Evolutionary conservation across 441 rosid genomes (phyloP).

Genomic region (Eruca vesicaria): DNA sequence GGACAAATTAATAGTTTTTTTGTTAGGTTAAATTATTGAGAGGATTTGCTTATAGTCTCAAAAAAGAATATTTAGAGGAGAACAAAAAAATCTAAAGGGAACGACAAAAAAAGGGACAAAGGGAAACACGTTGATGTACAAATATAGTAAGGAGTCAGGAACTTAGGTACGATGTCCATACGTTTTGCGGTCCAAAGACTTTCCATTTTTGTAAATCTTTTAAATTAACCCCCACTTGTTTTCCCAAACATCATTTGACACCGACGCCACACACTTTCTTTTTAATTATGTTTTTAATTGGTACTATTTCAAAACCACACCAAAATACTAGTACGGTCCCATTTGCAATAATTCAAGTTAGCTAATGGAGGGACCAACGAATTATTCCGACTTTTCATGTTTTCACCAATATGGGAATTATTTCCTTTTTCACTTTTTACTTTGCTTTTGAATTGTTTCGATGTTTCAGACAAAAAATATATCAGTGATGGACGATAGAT

Average conservation of each 20-base stretch:
- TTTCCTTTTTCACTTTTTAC: conserved; percentile 17
- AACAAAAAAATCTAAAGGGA: conserved; percentile 16
- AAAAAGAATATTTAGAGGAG: not conserved
- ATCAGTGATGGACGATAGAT: conserved; percentile 17
- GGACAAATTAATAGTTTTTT: not conserved
- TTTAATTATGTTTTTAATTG: conserved; percentile 2
- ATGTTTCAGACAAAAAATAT: conserved; percentile 30
- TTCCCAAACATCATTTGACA: conserved; percentile 33
- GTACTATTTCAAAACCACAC: conserved; percentile 29
- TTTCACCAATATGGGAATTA: conserved; percentile 33
- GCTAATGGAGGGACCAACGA: conserved; percentile 37
- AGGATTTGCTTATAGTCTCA: not conserved
- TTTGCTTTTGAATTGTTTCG: conserved; percentile 31
- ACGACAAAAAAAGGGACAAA: conserved; percentile 31
- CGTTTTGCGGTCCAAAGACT: conserved; percentile 41
- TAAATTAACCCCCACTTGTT: conserved; percentile 38
- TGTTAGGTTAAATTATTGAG: conserved; percentile 8
- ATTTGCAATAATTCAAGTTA: conserved; percentile 37
- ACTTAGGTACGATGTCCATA: conserved; percentile 41
- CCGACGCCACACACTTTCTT: conserved; percentile 26
- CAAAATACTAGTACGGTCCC: conserved; percentile 35
- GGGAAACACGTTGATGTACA: conserved; percentile 37
- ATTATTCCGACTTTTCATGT: conserved; percentile 33
- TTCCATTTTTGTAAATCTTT: conserved; percentile 36
- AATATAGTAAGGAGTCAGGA: conserved; percentile 34